A percentile compares a stretch with the other conserved stretches of the same genome.
phyloP scores from a whole-genome alignment of 2,329 filamentous ascomycete genomes.

The Fusarium sulawesiense region DNA sequence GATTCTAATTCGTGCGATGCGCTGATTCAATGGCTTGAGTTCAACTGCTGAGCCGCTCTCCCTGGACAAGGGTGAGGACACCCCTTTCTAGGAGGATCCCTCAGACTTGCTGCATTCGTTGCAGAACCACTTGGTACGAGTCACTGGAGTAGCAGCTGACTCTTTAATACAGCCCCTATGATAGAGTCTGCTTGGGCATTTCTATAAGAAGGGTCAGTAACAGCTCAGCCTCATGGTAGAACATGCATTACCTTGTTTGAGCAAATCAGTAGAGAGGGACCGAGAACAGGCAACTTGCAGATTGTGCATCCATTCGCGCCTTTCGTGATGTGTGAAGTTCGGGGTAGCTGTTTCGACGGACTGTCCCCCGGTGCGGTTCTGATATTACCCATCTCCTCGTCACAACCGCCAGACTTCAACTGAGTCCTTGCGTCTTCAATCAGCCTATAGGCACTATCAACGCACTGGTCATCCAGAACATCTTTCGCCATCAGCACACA shows the following conservation, averaged over 20 bases:
- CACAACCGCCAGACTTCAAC: slow-evolving; percentile 14
- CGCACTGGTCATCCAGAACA: slow-evolving; percentile 57
- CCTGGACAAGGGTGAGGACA: slow-evolving; percentile 23
- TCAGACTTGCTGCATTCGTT: slow-evolving; percentile 53
- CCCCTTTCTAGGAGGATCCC: slow-evolving; percentile 45
- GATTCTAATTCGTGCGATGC: neutral
- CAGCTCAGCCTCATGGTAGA: neutral
- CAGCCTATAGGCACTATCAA: slow-evolving; percentile 56
- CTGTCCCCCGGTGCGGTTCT: slow-evolving; percentile 22
- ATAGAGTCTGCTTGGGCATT: slow-evolving; percentile 59
- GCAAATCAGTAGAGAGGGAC: slow-evolving; percentile 62
- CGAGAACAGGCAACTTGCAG: slow-evolving; percentile 62
- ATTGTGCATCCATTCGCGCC: slow-evolving; percentile 59
- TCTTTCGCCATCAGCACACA: slow-evolving; percentile 63
- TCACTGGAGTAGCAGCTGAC: slow-evolving; percentile 52
- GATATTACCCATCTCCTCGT: slow-evolving; percentile 19
- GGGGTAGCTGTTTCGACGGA: slow-evolving; percentile 46
- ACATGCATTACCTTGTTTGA: slow-evolving; percentile 58
- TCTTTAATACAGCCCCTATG: slow-evolving; percentile 60
- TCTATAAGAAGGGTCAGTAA: slow-evolving; percentile 49
- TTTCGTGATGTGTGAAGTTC: slow-evolving; percentile 54
- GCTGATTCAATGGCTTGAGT: neutral
- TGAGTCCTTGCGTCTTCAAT: slow-evolving; percentile 58
- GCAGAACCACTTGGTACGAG: slow-evolving; percentile 56
- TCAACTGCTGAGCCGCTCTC: slow-evolving; percentile 3